Evolutionary conservation across 306 rosid species (phyloP), one percentile per base, ranked within the genome.

Genomic region (Medicago ruthenica): DNA sequence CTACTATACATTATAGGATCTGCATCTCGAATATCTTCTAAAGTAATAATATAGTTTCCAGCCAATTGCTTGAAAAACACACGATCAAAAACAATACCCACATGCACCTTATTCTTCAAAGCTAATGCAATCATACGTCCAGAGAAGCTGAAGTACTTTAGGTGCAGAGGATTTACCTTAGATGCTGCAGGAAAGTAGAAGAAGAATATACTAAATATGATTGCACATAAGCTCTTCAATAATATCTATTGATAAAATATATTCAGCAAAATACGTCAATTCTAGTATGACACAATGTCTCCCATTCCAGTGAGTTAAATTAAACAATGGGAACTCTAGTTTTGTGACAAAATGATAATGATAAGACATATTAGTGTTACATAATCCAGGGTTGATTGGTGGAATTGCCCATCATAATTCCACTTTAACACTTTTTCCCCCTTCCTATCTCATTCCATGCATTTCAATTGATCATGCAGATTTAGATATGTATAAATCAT

Each of bases 91-190:
- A 87, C 89, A 69, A 95, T 71, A 66, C 97, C 98, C 24, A 95
- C 92, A 71, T 92, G 97, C 68, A 95, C 91, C 82, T 74, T 86
- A 83, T 83, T 88, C 93, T 85, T 90, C 85, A 94, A 81, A 79
- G 97, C 96, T 71, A 94, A 84, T 20, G 93, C 98, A 75, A 95
- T 89, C 37, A 95, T 83, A 13, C 97, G 93, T 64, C 98, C 97
- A 80, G 88, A 78, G 86, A 95, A 92, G 53, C 21, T 79, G 88
- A 92, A 95, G 86, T 95, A 95, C 5, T 87, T 79, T 7, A 92
- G 96, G 83, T 94, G 98, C 85, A 84, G 58, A 74, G 93, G 97
- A 77, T 95, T 78, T 71, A 92, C 93, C 85, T 81, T 85, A 16
- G 98, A 95, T 57, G 96, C 98, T 95, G 96, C 88, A 81, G 40